phyloP scores from a whole-genome alignment of 2,329 filamentous ascomycete genomes.

The Achaetomium macrosporum region DNA sequence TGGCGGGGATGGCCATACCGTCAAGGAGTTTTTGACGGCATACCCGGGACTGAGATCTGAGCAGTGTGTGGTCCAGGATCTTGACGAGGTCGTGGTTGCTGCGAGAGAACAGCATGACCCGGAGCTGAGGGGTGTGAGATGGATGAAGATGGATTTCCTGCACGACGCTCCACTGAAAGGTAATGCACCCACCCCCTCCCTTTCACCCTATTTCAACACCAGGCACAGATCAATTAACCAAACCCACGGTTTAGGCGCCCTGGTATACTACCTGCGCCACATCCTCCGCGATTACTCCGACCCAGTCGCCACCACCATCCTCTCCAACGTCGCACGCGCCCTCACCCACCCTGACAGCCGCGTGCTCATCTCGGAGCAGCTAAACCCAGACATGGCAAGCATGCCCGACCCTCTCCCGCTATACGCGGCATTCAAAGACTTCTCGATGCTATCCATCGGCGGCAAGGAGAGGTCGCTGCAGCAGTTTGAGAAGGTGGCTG shows the following conservation, averaged over 20 bases:
- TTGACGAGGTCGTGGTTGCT: slow-evolving; percentile 26
- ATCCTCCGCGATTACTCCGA: slow-evolving; percentile 32
- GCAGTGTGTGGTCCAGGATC: slow-evolving; percentile 29
- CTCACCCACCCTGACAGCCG: slow-evolving; percentile 12
- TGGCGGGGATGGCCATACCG: slow-evolving; percentile 28
- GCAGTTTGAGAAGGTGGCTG: slow-evolving; percentile 18
- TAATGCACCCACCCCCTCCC: neutral
- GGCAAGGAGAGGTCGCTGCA: slow-evolving; percentile 24
- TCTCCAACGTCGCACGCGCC: slow-evolving; percentile 19
- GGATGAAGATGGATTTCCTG: slow-evolving; percentile 28
- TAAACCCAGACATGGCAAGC: slow-evolving; percentile 10
- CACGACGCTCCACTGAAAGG: slow-evolving; percentile 27
- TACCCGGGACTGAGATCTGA: slow-evolving; percentile 23
- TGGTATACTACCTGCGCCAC: slow-evolving; percentile 31
- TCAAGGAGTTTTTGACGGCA: slow-evolving; percentile 24
- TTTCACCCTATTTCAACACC: neutral
- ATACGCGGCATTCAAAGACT: slow-evolving; percentile 26
- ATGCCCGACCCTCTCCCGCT: slow-evolving; percentile 12
- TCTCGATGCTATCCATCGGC: slow-evolving; percentile 23
- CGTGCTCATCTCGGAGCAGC: slow-evolving; percentile 24
- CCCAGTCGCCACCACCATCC: slow-evolving; percentile 17
- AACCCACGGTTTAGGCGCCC: slow-evolving; percentile 21
- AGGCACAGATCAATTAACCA: neutral
- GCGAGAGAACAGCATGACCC: slow-evolving; percentile 8
- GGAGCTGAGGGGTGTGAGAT: slow-evolving; percentile 23